Base-by-base conservation (phyloP, 1,284 basidiomycete genomes). In the Wolfiporia cocos region DNA sequence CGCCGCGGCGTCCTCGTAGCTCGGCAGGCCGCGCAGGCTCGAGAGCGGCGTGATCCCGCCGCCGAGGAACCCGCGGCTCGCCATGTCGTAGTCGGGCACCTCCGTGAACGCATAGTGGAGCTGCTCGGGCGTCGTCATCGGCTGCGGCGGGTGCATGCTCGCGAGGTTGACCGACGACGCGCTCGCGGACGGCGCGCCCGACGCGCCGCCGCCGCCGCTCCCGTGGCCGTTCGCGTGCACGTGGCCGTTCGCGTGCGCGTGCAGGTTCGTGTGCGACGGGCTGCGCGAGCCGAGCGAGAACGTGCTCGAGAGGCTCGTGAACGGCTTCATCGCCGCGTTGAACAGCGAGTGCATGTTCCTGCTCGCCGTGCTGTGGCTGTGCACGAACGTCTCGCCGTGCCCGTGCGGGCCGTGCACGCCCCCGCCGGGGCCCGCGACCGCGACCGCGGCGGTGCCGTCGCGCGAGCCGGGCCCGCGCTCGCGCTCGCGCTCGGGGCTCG, bases 1-100 rank as follows among this genome's bases (percentile, higher is more conserved):
- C 43, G 48, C 55, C 40, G 45, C 52, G 22, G 54, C 56, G 41
- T 88, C 88, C 52, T 87, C 86, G 52, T 94, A 94, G 38, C 81
- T 86, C 46, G 91, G 91, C 50, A 92, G 58, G 5, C 83, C 85
- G 20, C 68, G 66, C 68, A 81, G 68, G 49, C 78, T 83, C 55
- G 76, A 76, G 54, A 96, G 65, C 9, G 93, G 92, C 5, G 87
- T 83, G 11, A 94, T 83, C 4, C 91, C 90, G 1, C 78, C 77
- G 23, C 90, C 92, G 24, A 92, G 69, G 64, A 92, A 93, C 5
- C 89, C 92, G 11, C 81, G 68, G 43, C 79, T 76, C 1, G 46
- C 46, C 35, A 89, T 75, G 12, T 74, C 74, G 61, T 97, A 96
- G 55, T 85, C 76, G 1, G 93, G 92, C 17, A 95, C 91, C 59